Evolutionary conservation across 2,329 filamentous ascomycete species (phyloP), one percentile per base, ranked within the genome.

Genomic region (Epichloe aotearoae): DNA sequence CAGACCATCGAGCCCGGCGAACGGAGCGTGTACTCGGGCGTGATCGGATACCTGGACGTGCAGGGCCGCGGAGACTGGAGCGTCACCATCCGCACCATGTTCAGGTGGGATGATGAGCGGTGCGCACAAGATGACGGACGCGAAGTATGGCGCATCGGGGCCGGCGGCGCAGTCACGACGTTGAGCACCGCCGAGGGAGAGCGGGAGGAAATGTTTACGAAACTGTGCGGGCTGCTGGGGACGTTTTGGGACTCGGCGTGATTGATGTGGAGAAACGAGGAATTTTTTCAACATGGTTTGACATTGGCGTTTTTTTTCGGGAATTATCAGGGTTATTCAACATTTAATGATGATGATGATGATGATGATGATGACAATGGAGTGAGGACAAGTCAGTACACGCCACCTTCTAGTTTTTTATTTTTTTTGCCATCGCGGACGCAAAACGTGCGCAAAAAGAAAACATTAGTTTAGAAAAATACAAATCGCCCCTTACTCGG

Each of bases 141-240:
- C 2, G 83, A 87, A 59, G 70, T 76, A 1, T 97, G 91, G 91
- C 79, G 79, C 40, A 80, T 96, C 38, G 91, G 90, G 5, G 91
- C 91, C 5, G 93, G 91, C 1, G 93, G 91, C 1, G 91, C 91
- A 0, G 82, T 97, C 15, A 97, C 91, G 2, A 84, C 82, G 23
- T 72, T 95, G 52, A 95, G 89, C 63, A 87, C 84, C 3, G 74
- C 84, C 0, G 75, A 83, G 52, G 88, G 82, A 3, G 91, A 97
- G 72, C 84, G 83, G 68, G 86, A 94, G 53, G 93, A 97, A 73
- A 96, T 97, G 89, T 74, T 84, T 60, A 82, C 80, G 6, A 91
- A 90, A 67, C 67, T 88, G 47, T 75, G 72, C 47, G 77, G 77
- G 2, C 77, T 77, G 11, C 59, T 81, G 57, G 71, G 75, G 1